A percentile compares a stretch with the other conserved stretches of the same genome.
phyloP scores from a whole-genome alignment of 169 alveolate species.

The Cryptosporidium parvum region DNA sequence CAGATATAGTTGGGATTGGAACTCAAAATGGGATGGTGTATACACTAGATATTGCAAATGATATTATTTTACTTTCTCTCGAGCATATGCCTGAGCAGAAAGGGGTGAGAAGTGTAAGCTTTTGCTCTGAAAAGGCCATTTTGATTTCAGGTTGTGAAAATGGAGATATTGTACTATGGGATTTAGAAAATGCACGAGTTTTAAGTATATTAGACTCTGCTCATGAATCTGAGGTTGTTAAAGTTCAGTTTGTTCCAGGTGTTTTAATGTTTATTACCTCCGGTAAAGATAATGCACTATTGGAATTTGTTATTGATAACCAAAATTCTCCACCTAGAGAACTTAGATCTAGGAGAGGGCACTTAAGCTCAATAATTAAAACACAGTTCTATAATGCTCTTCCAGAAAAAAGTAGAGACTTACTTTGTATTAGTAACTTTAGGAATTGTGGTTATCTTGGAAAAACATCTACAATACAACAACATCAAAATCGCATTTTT shows the following conservation, averaged over 20 bases:
- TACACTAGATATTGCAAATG: constrained; percentile 65
- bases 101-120: constrained; percentile 49
- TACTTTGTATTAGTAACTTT: constrained; percentile 64
- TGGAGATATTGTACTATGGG: constrained; percentile 71
- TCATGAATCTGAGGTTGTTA: constrained; percentile 54
- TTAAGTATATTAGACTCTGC: constrained; percentile 49
- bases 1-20: constrained; percentile 61
- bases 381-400: constrained; percentile 34
- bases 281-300: constrained; percentile 76
- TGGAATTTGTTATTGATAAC: constrained; percentile 77
- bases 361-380: constrained; percentile 65
- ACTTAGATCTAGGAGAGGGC: constrained; percentile 78
- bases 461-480: constrained; percentile 77
- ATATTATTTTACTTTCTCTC: constrained; percentile 18
- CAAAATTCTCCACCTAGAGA: constrained; percentile 77
- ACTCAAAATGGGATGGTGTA: constrained; percentile 41
- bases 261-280: constrained; percentile 44
- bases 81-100: constrained; percentile 68
- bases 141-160: constrained; percentile 72
- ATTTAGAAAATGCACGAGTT: constrained; percentile 55
- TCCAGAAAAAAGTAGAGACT: constrained; percentile 77
- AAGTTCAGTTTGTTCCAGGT: constrained; percentile 65
- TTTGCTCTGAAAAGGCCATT: constrained; percentile 45
- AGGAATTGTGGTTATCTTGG: constrained; percentile 76
- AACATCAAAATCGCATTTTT: constrained; percentile 77